These are phyloP conservation scores for Akebia trifoliata DNA, from an alignment of 164 flowering plant species.

Conservation along the genomic window DNA sequence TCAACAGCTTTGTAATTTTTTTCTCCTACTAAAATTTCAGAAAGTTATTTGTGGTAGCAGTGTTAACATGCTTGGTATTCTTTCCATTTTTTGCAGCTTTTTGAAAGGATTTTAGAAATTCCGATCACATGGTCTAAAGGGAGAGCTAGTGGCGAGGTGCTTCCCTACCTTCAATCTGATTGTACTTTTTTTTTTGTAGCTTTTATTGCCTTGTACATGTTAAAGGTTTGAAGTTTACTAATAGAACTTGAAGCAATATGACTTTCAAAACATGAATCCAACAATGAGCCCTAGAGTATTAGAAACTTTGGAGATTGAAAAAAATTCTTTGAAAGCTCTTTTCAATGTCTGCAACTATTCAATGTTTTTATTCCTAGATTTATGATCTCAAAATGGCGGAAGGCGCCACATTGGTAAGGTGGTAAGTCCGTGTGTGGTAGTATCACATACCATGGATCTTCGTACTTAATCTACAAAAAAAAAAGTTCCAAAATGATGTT, in stretches of 20 bases:
- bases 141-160: conserved; percentile 99
- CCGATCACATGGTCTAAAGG: conserved; percentile 91
- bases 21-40: neutral
- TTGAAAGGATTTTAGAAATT: conserved; percentile 88
- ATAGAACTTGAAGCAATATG: neutral
- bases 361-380: too few species aligned
- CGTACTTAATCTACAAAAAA: too few species aligned
- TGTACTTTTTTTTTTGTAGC: neutral
- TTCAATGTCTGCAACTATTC: too few species aligned
- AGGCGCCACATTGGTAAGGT: too few species aligned
- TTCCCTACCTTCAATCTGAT: conserved; percentile 32
- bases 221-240: neutral
- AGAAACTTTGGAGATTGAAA: neutral
- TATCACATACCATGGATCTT: too few species aligned
- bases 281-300: neutral
- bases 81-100: conserved; percentile 52
- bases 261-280: neutral
- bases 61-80: conserved; percentile 5
- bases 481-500: too few species aligned
- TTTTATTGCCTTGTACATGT: neutral
- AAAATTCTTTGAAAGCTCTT: neutral
- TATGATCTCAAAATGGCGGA: too few species aligned
- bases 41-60: neutral
- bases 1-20: too few species aligned
- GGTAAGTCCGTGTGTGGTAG: too few species aligned